These are phyloP conservation scores for Euphorbia corollata DNA, from an alignment of 441 rosid species.

Conservation along the genomic window DNA sequence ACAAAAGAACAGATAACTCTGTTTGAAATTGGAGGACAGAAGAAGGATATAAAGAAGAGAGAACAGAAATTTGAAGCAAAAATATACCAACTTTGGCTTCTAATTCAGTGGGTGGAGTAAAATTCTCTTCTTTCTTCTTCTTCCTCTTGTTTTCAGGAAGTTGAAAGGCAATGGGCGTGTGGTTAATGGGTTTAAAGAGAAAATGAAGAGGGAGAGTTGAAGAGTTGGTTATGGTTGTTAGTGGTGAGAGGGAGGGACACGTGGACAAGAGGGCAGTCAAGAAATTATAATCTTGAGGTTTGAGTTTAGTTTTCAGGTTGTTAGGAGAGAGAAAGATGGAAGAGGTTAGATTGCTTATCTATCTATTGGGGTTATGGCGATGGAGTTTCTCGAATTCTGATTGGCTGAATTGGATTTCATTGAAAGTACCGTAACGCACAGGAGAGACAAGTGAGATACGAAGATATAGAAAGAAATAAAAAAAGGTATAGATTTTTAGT, in stretches of 20 bases:
- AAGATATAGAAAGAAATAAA: conserved; percentile 11
- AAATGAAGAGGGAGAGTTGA: too few species aligned
- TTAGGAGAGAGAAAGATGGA: too few species aligned
- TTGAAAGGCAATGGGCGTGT: conserved; percentile 19
- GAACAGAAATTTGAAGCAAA: background rate
- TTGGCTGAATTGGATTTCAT: conserved; percentile 55
- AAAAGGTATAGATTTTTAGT: conserved; percentile 21
- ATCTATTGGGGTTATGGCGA: conserved; percentile 16
- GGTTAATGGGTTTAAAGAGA: conserved; percentile 5
- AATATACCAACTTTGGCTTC: background rate
- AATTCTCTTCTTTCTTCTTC: conserved; percentile 8
- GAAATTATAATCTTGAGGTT: conserved; percentile 26
- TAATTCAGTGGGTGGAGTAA: background rate
- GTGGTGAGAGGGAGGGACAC: conserved; percentile 35
- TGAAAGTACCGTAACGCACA: conserved; percentile 7
- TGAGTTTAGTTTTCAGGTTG: conserved; percentile 24
- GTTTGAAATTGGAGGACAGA: conserved; percentile 18
- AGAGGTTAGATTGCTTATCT: too few species aligned
- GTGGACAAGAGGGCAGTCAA: conserved; percentile 48
- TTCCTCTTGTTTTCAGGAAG: background rate
- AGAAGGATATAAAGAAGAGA: background rate
- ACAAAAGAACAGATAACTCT: background rate
- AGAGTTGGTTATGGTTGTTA: too few species aligned
- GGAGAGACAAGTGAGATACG: background rate
- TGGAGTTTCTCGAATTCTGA: conserved; percentile 48